These are phyloP conservation scores for Celoporthe dispersa DNA, from an alignment of 2,329 filamentous ascomycete species.

Conservation along the genomic window DNA sequence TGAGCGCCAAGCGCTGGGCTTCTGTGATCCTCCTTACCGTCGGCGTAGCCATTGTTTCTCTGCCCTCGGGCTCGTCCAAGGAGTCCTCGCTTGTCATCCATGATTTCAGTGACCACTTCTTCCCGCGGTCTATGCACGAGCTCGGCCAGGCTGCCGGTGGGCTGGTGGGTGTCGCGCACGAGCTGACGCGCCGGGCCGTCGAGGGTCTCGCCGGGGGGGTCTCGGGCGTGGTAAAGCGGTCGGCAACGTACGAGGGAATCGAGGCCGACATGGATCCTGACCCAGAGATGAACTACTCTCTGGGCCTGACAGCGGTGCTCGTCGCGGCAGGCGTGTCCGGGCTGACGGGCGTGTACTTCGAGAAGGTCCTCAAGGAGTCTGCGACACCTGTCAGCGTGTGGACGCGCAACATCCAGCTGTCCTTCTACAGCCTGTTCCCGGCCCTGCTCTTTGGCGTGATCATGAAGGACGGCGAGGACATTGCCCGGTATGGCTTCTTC, in stretches of 20 bases:
- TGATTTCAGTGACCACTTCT: conserved; percentile 69
- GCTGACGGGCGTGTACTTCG: conserved; percentile 83
- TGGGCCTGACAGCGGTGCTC: conserved; percentile 79
- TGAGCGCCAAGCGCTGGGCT: conserved; percentile 78
- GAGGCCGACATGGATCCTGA: conserved; percentile 62
- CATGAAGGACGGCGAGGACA: conserved; percentile 83
- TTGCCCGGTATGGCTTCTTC: conserved; percentile 87
- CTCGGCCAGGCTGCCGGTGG: conserved; percentile 66
- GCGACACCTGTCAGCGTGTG: conserved; percentile 77
- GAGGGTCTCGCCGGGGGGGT: conserved; percentile 42
- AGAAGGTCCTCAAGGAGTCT: conserved; percentile 92
- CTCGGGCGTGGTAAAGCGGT: conserved; percentile 64
- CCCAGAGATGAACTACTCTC: conserved; percentile 72
- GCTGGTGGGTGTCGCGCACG: conserved; percentile 52
- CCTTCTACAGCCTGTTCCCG: conserved; percentile 91
- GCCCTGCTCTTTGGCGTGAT: conserved; percentile 85
- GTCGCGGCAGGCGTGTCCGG: conserved; percentile 81
- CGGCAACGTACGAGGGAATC: conserved; percentile 90
- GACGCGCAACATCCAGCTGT: conserved; percentile 93
- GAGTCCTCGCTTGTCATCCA: conserved; percentile 61
- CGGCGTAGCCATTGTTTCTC: conserved; percentile 84
- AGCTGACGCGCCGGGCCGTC: conserved; percentile 55
- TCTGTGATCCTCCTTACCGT: conserved; percentile 78
- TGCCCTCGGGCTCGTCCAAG: conserved; percentile 63
- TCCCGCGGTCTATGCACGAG: conserved; percentile 79